These are phyloP conservation scores for Mucor indicus DNA, from an alignment of 371 early-diverging fungal genomes.

Conservation along the genomic window DNA sequence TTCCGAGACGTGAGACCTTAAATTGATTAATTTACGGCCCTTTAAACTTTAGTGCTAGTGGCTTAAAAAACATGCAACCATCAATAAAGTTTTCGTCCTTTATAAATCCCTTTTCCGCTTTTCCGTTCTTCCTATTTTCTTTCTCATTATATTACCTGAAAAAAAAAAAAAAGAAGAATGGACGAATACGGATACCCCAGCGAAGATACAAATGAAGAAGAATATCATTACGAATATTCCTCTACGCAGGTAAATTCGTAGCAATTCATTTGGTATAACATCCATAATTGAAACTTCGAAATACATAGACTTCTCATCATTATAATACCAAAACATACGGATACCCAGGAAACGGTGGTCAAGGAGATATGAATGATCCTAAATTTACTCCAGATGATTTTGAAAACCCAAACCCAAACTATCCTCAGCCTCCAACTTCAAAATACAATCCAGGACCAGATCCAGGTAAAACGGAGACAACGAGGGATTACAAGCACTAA, in stretches of 20 bases:
- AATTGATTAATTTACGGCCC: too few species aligned
- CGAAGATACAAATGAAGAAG: too few species aligned
- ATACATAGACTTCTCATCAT: not conserved
- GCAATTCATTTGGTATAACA: too few species aligned
- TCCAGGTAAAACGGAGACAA: conserved; percentile 17
- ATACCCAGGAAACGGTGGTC: not conserved
- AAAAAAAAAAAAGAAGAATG: not conserved
- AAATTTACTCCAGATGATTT: conserved; percentile 13
- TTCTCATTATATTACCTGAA: too few species aligned
- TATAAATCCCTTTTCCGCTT: too few species aligned
- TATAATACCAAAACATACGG: not conserved
- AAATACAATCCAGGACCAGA: conserved; percentile 26
- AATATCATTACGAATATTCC: not conserved
- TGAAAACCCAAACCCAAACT: conserved; percentile 16
- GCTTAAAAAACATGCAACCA: too few species aligned
- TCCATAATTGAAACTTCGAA: too few species aligned
- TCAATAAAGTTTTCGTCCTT: too few species aligned
- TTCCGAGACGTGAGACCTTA: too few species aligned
- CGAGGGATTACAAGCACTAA: not conserved
- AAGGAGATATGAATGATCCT: conserved; percentile 12
- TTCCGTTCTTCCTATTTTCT: too few species aligned
- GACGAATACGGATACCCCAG: not conserved
- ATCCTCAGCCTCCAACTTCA: conserved; percentile 26
- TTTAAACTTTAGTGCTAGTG: too few species aligned
- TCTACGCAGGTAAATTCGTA: too few species aligned